Evolutionary conservation across 352 stramenopile species (phyloP), one percentile per base, ranked within the genome.

Genomic region (Saprolegnia parasitica): DNA sequence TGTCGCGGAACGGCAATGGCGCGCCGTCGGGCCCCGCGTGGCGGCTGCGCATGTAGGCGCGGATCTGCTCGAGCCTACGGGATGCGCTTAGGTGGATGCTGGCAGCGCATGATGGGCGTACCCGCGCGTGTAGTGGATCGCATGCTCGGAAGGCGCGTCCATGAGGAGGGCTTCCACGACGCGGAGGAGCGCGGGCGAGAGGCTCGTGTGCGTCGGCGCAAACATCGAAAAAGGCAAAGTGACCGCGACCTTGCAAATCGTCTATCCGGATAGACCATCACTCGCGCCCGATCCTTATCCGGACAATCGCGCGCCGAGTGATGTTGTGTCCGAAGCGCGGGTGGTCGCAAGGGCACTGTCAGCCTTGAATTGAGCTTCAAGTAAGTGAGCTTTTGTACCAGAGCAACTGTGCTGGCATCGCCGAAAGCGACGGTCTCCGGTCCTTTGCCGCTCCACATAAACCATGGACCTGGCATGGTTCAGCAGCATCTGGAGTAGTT

Each of bases 101-200:
- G 37, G 24, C 61, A 49, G 21, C 45, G 75, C 9, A 47, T 42
- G n/a, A 47, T 42, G n/a, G 72, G 72, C 0, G 57, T 71, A 6
- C 82, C 82, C 37, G 72, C 75, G 75, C 67, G 88, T 80, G 74
- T 89, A 82, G 5, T 72, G n/a, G 9, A 79, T 67, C 11, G 75
- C 64, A 39, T 74, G 57, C 32, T 75, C 39, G 24, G 67, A 39
- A 29, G 76, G 61, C 9, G 56, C 46, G 8, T 71, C 54, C 15
- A n/a, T 54, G 0, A 46, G 24, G 20, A 70, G 42, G 1, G 20
- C 56, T 35, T 40, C 39, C 24, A 86, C 78, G 15, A 81, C 47
- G 1, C 21, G 5, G 32, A 61, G 54, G 39, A 70, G 15, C 20
- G 87, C 78, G 20, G 88, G 57, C 40, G 78, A 75, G 10, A 91